Conservation (phyloP, 805 yeast genomes). For the Saccharomyces mikatae region DNA sequence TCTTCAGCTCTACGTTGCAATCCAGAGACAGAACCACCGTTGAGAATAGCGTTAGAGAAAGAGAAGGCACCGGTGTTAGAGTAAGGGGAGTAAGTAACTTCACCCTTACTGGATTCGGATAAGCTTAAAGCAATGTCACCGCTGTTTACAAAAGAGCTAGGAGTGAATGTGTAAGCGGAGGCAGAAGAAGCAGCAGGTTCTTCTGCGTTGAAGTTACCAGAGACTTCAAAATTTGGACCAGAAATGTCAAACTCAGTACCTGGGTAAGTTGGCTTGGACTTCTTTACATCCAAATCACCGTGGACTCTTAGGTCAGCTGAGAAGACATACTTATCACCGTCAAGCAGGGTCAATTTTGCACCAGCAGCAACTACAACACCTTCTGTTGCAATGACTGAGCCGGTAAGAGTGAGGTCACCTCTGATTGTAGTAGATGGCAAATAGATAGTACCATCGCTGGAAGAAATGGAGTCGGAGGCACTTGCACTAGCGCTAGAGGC, state of each 20-base stretch:
- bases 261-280: not conserved
- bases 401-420: not conserved
- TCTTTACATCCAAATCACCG: not conserved
- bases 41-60: conserved; percentile 1
- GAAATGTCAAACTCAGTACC: conserved; percentile 1
- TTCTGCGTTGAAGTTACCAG: not conserved
- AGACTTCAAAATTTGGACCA: not conserved
- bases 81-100: not conserved
- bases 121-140: conserved; percentile 1
- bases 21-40: conserved; percentile 1
- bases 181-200: conserved; percentile 3
- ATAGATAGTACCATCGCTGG: not conserved
- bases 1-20: not conserved
- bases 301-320: not conserved
- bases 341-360: not conserved
- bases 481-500: not conserved
- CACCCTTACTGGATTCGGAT: not conserved
- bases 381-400: conserved; percentile 2
- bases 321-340: not conserved
- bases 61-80: conserved; percentile 1
- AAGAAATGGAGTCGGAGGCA: not conserved
- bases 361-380: conserved; percentile 1
- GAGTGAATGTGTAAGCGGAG: not conserved
- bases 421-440: conserved; percentile 1
- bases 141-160: not conserved